Conservation (phyloP, 2,329 filamentous ascomycete genomes). For the Colletotrichum sp. region DNA sequence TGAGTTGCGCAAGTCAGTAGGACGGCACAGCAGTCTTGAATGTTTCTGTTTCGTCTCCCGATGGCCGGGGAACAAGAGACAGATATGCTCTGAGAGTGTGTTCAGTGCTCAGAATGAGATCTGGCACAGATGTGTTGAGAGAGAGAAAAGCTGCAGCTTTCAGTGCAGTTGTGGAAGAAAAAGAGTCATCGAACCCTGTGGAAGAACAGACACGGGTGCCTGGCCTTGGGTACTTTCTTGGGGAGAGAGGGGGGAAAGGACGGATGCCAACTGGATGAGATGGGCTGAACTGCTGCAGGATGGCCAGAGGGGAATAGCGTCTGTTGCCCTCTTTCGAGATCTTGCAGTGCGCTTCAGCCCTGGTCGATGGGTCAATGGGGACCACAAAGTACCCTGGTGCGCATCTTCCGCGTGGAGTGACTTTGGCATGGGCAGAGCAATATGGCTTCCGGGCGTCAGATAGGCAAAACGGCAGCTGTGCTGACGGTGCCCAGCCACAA, state of each 20-base stretch:
- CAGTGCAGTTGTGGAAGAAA: neutral
- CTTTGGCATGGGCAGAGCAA: neutral
- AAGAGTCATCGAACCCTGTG: constrained; percentile 19
- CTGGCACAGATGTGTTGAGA: neutral
- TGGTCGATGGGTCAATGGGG: neutral
- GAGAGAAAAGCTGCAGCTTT: neutral
- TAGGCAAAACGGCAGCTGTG: neutral
- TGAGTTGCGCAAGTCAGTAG: constrained; percentile 1
- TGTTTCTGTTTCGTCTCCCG: neutral
- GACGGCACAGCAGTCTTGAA: neutral
- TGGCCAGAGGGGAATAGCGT: neutral
- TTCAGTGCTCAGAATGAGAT: neutral
- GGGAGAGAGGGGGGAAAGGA: neutral
- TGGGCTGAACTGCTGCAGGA: constrained; percentile 1
- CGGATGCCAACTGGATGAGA: neutral
- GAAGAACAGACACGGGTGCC: constrained; percentile 9
- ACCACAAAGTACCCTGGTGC: neutral
- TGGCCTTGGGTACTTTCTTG: neutral
- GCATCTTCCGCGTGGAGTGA: neutral
- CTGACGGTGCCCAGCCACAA: neutral
- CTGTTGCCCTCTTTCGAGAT: constrained; percentile 7
- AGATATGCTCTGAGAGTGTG: neutral
- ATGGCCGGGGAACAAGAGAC: neutral
- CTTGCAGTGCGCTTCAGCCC: neutral
- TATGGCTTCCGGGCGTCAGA: neutral